Evolutionary conservation across 2,329 filamentous ascomycete genomes (phyloP).

Genomic region (Aspergillus unguis): DNA sequence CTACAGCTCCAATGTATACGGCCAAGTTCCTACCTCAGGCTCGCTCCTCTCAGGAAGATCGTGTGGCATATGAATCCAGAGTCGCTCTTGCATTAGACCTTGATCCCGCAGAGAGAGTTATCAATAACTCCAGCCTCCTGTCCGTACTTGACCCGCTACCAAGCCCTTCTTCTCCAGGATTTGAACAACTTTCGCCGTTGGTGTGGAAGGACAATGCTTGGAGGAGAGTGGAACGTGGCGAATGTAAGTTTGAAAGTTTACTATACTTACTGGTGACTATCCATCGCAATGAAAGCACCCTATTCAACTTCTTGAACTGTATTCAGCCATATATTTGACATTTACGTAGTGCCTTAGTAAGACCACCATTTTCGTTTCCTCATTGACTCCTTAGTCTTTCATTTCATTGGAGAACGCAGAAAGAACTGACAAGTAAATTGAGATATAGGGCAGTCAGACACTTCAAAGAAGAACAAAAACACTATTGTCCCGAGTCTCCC

Average conservation of each 20-base stretch:
- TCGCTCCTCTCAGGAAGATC: constrained; percentile 55
- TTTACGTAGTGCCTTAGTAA: background rate
- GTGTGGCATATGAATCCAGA: constrained; percentile 67
- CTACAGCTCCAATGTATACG: constrained; percentile 64
- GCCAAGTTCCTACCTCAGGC: constrained; percentile 54
- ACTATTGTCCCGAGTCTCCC: constrained; percentile 65
- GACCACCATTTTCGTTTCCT: background rate
- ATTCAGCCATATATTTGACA: background rate
- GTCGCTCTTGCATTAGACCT: constrained; percentile 80
- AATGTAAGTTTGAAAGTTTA: constrained; percentile 30
- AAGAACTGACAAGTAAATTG: background rate
- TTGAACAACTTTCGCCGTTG: constrained; percentile 32
- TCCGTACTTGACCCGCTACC: constrained; percentile 22
- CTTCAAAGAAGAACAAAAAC: constrained; percentile 17
- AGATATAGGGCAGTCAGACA: constrained; percentile 21
- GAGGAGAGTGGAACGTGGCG: constrained; percentile 29
- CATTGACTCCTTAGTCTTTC: background rate
- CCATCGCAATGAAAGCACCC: too few relatives aligned
- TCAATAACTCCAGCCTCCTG: constrained; percentile 51
- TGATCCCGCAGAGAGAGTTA: constrained; percentile 63
- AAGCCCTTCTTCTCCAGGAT: constrained; percentile 24
- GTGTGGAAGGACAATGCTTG: constrained; percentile 42
- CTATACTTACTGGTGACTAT: too few relatives aligned
- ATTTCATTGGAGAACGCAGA: background rate
- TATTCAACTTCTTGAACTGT: background rate